These are phyloP conservation scores for Tuber melanosporum DNA, from an alignment of 495 filamentous ascomycete genomes.

Conservation along the genomic window DNA sequence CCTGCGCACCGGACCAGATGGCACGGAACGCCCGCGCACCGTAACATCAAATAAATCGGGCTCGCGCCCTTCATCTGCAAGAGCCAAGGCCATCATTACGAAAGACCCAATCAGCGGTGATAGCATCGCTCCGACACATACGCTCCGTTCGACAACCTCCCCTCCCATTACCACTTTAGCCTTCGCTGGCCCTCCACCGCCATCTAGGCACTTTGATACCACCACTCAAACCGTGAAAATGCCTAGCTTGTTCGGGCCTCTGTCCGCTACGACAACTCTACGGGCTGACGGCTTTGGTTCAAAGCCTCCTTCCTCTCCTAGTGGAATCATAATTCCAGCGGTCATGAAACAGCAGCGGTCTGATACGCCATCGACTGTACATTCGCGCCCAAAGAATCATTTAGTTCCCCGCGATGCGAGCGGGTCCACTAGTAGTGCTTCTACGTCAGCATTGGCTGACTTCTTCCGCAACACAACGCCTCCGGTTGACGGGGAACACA, in stretches of 20 bases:
- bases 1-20: slow-evolving; percentile 67
- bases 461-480: slow-evolving; percentile 77
- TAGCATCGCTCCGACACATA: not conserved
- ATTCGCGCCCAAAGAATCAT: slow-evolving; percentile 25
- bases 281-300: slow-evolving; percentile 14
- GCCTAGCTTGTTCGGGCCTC: not conserved
- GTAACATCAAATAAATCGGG: slow-evolving; percentile 28
- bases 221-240: slow-evolving; percentile 4
- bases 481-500: slow-evolving; percentile 28
- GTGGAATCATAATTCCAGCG: slow-evolving; percentile 29
- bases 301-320: slow-evolving; percentile 14
- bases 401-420: slow-evolving; percentile 39
- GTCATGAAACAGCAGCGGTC: slow-evolving; percentile 38
- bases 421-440: slow-evolving; percentile 49
- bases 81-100: slow-evolving; percentile 33
- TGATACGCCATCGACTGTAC: slow-evolving; percentile 11
- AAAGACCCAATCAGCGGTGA: slow-evolving; percentile 27
- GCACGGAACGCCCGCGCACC: slow-evolving; percentile 15
- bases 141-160: slow-evolving; percentile 19
- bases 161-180: slow-evolving; percentile 13
- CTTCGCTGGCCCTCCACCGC: slow-evolving; percentile 7
- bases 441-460: slow-evolving; percentile 81
- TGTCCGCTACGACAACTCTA: slow-evolving; percentile 10
- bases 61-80: slow-evolving; percentile 29
- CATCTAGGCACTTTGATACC: slow-evolving; percentile 9